Base-by-base conservation (phyloP, 345 rosid species). In the Laguncularia racemosa region DNA sequence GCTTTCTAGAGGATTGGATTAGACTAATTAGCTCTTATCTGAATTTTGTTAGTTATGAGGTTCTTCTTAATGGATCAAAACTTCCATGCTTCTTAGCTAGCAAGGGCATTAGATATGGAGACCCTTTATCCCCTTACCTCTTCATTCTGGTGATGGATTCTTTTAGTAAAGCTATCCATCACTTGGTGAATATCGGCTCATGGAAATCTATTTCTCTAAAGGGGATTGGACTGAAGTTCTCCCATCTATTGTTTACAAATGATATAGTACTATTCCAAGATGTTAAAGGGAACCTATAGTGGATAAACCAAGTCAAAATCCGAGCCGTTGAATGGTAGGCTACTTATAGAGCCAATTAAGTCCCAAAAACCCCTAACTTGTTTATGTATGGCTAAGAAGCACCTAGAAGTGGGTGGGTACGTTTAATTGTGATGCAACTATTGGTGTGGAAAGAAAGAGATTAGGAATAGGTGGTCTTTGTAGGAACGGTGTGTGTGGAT, bases 221-320 rank as follows among this genome's bases (percentile, higher is more conserved):
- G 2, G 45, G n/a, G 9, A 17, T 15, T 3, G 38, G 65, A 2
- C 50, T 48, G 2, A 2, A 0, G 9, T 0, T 52, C 2, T 44
- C 65, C 11, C 65, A 61, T 43, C 3, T 61, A 9, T 44, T 61
- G 10, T 61, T 45, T n/a, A 50, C 51, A 1, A 51, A 61, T 53
- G 65, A 53, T 53, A 4, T 52, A 2, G 15, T 61, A 1, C 44
- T 61, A n/a, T n/a, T n/a, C n/a, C n/a, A n/a, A n/a, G n/a, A n/a
- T n/a, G n/a, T n/a, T n/a, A n/a, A n/a, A n/a, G n/a, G n/a, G n/a
- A n/a, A n/a, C n/a, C n/a, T n/a, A n/a, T n/a, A n/a, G n/a, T n/a
- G n/a, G n/a, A n/a, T n/a, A n/a, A n/a, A n/a, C n/a, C n/a, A n/a
- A n/a, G n/a, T n/a, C n/a, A n/a, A n/a, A n/a, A n/a, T n/a, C n/a